Evolutionary conservation across 768 basidiomycete species (phyloP), one percentile per base, ranked within the genome.

Genomic region (Leucogyrophana mollusca): DNA sequence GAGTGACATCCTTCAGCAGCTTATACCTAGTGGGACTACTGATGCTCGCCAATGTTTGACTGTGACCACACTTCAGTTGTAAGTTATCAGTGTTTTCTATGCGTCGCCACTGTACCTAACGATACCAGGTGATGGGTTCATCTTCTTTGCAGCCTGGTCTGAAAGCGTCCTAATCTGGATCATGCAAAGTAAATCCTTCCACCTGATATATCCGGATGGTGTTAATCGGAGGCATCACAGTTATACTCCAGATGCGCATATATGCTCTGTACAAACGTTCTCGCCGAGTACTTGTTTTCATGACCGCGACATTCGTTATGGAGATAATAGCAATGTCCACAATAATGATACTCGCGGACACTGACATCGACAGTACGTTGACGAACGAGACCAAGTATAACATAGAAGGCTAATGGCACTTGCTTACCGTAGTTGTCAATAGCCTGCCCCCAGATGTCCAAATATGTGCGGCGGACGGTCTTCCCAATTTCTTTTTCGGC

Each of bases 401-500:
- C 14, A n/a, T n/a, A n/a, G n/a, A n/a, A n/a, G n/a, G n/a, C n/a
- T n/a, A n/a, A n/a, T n/a, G n/a, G n/a, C n/a, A n/a, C n/a, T n/a
- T n/a, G n/a, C n/a, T n/a, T n/a, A n/a, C n/a, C n/a, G n/a, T n/a
- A n/a, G n/a, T n/a, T n/a, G 30, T 17, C 45, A 46, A 39, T 27
- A 27, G 39, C 56, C 69, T n/a, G n/a, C n/a, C n/a, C n/a, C 69
- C 34, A 8, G 54, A 62, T 14, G 51, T 51, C 6, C 50, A 58
- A 6, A 76, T 78, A 47, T 83, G 82, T 55, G 49, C 67, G 9
- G 71, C 77, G 4, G 33, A 39, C 10, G 55, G 60, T 22, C 54
- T 79, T 4, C 66, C 77, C 4, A 37, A 46, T 5, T 64, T 70
- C 34, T 78, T 80, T 56, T 82, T 71, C 54, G 65, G 72, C 16